Percentiles rank a stretch among this genome's conserved stretches.
phyloP scores from a whole-genome alignment of 768 basidiomycete genomes.

The Psilocybe sp. region DNA sequence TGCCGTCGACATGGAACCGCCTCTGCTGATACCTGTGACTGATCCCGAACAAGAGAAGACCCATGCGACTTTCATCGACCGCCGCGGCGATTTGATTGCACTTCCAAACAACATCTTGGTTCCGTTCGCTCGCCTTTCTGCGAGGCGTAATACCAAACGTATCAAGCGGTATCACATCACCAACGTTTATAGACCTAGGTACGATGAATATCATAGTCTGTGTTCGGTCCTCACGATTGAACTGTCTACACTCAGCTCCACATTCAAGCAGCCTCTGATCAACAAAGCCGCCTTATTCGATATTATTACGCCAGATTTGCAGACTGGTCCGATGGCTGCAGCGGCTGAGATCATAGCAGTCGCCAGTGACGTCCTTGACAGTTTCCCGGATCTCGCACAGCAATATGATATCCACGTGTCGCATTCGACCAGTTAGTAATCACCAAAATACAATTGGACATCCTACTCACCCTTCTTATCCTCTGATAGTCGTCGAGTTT shows the following conservation, averaged over 20 bases:
- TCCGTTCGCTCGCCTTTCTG: conserved; percentile 84
- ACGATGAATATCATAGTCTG: conserved; percentile 11
- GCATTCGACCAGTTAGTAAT: conserved; percentile 65
- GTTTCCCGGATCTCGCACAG: conserved; percentile 66
- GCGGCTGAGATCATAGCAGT: conserved; percentile 74
- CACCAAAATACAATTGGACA: background rate
- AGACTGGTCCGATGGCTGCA: conserved; percentile 61
- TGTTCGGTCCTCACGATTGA: background rate
- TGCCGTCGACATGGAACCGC: conserved; percentile 83
- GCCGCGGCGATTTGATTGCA: conserved; percentile 71
- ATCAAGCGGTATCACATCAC: conserved; percentile 85
- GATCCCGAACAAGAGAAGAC: conserved; percentile 60
- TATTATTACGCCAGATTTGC: conserved; percentile 75
- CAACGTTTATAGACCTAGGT: conserved; percentile 72
- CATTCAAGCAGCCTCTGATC: conserved; percentile 70
- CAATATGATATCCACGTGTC: conserved; percentile 78
- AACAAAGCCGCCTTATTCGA: conserved; percentile 79
- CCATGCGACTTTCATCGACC: conserved; percentile 75
- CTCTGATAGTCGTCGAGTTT: conserved; percentile 58
- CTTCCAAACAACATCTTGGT: conserved; percentile 71
- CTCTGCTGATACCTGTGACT: conserved; percentile 74
- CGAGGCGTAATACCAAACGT: conserved; percentile 55
- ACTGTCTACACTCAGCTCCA: conserved; percentile 37
- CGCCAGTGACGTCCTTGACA: conserved; percentile 61
- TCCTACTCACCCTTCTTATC: background rate